Conservation (phyloP, 1,284 basidiomycete genomes). For the Moniliophthora roreri region DNA sequence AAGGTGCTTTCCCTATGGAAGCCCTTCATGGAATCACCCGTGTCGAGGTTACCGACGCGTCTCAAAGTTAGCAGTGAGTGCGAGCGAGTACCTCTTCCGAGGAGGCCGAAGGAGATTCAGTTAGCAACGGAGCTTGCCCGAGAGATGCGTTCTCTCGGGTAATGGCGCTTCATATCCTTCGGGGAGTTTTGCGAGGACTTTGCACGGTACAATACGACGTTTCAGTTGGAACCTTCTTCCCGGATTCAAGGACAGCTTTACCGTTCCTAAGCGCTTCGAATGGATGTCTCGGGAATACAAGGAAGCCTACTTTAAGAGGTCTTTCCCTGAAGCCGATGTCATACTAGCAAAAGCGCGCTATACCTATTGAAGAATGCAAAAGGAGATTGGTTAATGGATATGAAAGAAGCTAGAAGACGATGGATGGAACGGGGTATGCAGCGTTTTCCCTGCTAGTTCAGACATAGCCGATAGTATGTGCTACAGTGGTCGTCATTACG, state of each 20-base stretch:
- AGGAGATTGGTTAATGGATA: slow-evolving; percentile 46
- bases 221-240: slow-evolving; percentile 55
- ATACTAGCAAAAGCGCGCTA: slow-evolving; percentile 43
- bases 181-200: slow-evolving; percentile 57
- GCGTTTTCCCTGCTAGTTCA: background rate
- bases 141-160: slow-evolving; percentile 27
- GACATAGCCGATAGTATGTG: background rate
- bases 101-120: slow-evolving; percentile 18
- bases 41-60: slow-evolving; percentile 31
- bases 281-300: slow-evolving; percentile 39
- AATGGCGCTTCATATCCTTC: slow-evolving; percentile 38
- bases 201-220: slow-evolving; percentile 48
- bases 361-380: slow-evolving; percentile 62
- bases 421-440: slow-evolving; percentile 72
- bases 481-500: slow-evolving; percentile 45
- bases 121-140: background rate
- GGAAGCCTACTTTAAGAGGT: slow-evolving; percentile 43
- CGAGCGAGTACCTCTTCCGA: slow-evolving; percentile 35
- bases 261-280: slow-evolving; percentile 34
- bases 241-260: slow-evolving; percentile 48
- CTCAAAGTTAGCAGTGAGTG: slow-evolving; percentile 29
- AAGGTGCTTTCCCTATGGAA: slow-evolving; percentile 33
- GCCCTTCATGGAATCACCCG: slow-evolving; percentile 29
- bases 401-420: slow-evolving; percentile 38
- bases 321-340: slow-evolving; percentile 36